Evolutionary conservation across 345 rosid genomes (phyloP), one percentile per base, ranked within the genome.

Genomic region (Eucalyptus rudis): DNA sequence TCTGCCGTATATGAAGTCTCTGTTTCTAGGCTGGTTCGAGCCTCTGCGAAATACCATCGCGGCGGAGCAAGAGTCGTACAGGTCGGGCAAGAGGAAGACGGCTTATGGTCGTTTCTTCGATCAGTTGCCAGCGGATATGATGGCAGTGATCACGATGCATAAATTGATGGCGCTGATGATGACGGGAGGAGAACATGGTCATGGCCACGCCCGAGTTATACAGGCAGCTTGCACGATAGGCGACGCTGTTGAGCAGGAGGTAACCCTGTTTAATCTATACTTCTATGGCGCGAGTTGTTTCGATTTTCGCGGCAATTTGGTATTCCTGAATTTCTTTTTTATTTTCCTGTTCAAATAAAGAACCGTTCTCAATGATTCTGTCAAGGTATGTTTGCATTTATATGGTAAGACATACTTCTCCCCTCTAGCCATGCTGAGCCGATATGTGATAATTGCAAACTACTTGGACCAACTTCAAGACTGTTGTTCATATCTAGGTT

Each of bases 1-100:
- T 92, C 90, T 98, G 87, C 99, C 99, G 66, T 98, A 96, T 89
- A 95, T 98, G 92, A 96, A 98, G 92, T 92, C 96, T 2, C 91
- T 98, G 94, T 97, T 98, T 91, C 93, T 98, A 11, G 99, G 99
- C 87, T 98, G 99, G 99, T 96, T 98, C 80, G 99, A 98, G 89
- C 99, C 99, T 24, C 88, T 98, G 71, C 90, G 95, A 81, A 95
- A 97, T 91, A 97, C 94, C 20, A 95, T 98, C 68, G 79, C 33
- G 58, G 90, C 93, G 89, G 99, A 96, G 83, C 99, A 97, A 90
- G 96, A 96, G 86, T 86, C 90, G 90, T 93, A 89, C 91, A 91
- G 94, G 64, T 36, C 31, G 13, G 95, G 96, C 91, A 96, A 96
- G 93, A 92, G 89, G 51, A 96, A 86, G 90, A 86, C 92, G 4